Evolutionary conservation across 768 basidiomycete genomes (phyloP), one percentile per base, ranked within the genome.

Genomic region (Neoboletus brunneissimus): DNA sequence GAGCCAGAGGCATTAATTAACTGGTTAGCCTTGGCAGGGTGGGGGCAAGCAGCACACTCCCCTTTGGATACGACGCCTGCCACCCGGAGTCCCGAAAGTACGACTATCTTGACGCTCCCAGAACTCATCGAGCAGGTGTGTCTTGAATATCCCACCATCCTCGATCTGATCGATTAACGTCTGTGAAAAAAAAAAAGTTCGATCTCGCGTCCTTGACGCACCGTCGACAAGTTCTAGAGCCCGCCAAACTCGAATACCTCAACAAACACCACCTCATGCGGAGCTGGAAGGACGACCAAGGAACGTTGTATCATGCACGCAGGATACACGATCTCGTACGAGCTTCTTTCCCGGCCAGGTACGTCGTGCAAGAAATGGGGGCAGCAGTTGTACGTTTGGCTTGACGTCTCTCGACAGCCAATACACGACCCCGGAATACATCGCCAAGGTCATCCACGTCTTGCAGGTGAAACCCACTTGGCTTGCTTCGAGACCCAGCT

Each of bases 11-110:
- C 94, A 2, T 72, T 99, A 15, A 73, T 95, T 25, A 98, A 98
- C 65, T 98, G 95, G 87, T 81, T 98, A 9, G 92, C 92, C 6
- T 76, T 98, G 18, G 87, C 92, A n/a, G 95, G 97, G 1, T 98
- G 95, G 91, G 91, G 94, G 23, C 65, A 83, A 79, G 11, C 77
- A 80, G 10, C 78, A 77, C 52, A 63, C 31, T 59, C 67, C 41
- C 50, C 69, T 63, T 53, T 58, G 55, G 59, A 56, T 62, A 60
- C 55, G 58, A 58, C 53, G 5, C 51, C 64, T 38, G 51, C 59
- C 22, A 48, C 76, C 32, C 74, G 76, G 34, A 81, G 82, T 1
- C 87, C 87, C 0, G 85, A 87, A 46, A 87, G 86, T 65, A 89
- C 86, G 1, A 72, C 77, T 12, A 67, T 89, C 13, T 80, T 87